Evolutionary conservation across 2,329 filamentous ascomycete species (phyloP).

Genomic region (Cladophialophora psammophila): DNA sequence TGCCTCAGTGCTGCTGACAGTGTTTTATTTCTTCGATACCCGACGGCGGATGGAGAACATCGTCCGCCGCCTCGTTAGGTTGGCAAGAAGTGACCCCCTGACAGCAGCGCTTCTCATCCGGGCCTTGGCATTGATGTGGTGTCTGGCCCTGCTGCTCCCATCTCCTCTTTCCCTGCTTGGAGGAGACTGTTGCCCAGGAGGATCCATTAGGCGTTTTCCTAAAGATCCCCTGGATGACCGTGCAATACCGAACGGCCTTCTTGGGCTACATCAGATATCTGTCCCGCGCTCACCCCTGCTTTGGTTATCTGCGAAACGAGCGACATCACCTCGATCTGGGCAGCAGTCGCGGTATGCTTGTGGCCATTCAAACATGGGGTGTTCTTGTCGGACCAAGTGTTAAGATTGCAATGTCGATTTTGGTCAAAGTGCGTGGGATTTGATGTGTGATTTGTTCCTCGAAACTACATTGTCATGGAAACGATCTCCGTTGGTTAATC

Average conservation of each 20-base stretch:
- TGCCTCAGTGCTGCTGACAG: no score
- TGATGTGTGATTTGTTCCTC: background rate
- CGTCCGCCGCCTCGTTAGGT: no score
- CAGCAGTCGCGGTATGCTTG: background rate
- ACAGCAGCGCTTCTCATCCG: no score
- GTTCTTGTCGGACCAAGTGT: background rate
- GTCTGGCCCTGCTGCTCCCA: no score
- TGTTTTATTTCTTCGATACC: no score
- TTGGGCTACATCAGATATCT: background rate
- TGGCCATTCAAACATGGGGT: background rate
- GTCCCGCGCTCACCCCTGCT: background rate
- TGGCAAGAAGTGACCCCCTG: no score
- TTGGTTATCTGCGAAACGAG: background rate
- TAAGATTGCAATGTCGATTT: conserved; percentile 1
- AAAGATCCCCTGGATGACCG: no score
- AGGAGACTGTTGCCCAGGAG: no score
- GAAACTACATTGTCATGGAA: background rate
- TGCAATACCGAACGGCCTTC: background rate
- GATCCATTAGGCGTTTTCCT: no score
- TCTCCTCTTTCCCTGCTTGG: no score
- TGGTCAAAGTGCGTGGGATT: background rate
- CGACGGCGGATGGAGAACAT: no score
- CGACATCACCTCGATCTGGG: background rate
- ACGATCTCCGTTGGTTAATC: background rate
- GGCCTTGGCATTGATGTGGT: no score